Base-by-base conservation (phyloP, 768 basidiomycete species). In the Boletales sp. region DNA sequence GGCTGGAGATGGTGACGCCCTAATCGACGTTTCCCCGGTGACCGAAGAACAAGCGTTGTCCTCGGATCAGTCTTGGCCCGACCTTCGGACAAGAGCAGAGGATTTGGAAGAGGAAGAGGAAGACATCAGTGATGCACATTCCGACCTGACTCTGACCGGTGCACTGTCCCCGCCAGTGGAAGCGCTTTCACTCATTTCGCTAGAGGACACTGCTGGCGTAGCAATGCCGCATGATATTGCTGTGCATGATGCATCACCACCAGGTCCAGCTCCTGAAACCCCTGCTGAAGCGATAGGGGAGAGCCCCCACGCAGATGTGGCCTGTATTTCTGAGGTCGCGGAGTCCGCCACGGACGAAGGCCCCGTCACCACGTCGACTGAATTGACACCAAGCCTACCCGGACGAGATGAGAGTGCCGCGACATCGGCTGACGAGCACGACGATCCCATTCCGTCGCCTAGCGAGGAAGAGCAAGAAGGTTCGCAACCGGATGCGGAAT, bases 81-180 rank as follows among this genome's bases (percentile, higher is more conserved):
- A 59, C 7, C 48, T 55, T 19, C 39, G 48, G 35, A n/a, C 50
- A 28, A 43, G 25, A 30, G 36, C 62, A 10, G 61, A 60, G 31
- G 63, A 60, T 17, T 33, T 57, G 17, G 59, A 53, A 13, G 54
- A 63, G 21, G 21, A 28, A 28, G 25, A 28, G 15, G 65, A 67
- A 42, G 66, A 67, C 10, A 45, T 54, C 15, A 48, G 48, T 17
- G 64, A 66, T 44, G 41, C 45, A 21, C 59, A 28, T 18, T 56
- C 63, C 13, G 67, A 69, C 4, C 21, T 51, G 25, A 55, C 51
- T 17, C 4, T 54, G 13, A 43, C 55, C 33, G 51, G 31, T 37
- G 41, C 65, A 13, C 34, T 59, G 21, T 69, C 66, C 48, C 68
- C 66, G 3, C 61, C 66, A 10, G 57, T 65, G 15, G 65, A 65